Conservation (phyloP, 768 basidiomycete genomes). For the Lepiota brunneoincarnata region DNA sequence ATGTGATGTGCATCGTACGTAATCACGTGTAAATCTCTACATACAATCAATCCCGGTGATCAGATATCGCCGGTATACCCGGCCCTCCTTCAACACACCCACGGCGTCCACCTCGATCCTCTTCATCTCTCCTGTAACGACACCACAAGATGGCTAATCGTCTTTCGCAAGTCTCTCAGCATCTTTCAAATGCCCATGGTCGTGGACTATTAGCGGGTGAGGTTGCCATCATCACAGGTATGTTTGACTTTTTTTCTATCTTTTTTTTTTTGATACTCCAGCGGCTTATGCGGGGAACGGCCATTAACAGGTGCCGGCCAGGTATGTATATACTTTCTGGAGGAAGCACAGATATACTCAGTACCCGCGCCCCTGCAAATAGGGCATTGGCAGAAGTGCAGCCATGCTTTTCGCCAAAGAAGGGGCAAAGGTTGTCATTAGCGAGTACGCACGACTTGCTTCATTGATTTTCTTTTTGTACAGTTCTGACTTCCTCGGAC, state of each 20-base stretch:
- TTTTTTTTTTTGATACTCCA: not conserved
- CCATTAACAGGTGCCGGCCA: constrained; percentile 63
- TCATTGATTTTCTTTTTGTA: not conserved
- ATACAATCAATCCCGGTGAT: too few relatives aligned
- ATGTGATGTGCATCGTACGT: too few relatives aligned
- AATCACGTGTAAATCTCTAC: too few relatives aligned
- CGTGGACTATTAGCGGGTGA: constrained; percentile 70
- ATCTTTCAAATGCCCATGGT: constrained; percentile 52
- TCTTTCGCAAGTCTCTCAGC: constrained; percentile 69
- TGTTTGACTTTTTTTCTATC: constrained; percentile 18
- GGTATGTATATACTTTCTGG: constrained; percentile 32
- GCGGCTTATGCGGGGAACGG: not conserved
- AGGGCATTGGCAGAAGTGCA: constrained; percentile 78
- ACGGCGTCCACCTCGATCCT: not conserved
- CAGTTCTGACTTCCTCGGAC: not conserved
- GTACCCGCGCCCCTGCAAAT: too few relatives aligned
- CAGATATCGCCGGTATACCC: too few relatives aligned
- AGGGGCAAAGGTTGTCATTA: constrained; percentile 83
- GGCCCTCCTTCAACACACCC: not conserved
- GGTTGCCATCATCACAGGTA: constrained; percentile 85
- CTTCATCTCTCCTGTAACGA: not conserved
- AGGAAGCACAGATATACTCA: constrained; percentile 5
- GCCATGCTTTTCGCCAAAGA: constrained; percentile 81
- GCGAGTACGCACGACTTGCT: constrained; percentile 52
- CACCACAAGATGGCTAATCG: constrained; percentile 44